A percentile compares a stretch with the other conserved stretches of the same genome.
Conservation (phyloP, 768 basidiomycete genomes). For the Candolleomyces eurysporus region DNA sequence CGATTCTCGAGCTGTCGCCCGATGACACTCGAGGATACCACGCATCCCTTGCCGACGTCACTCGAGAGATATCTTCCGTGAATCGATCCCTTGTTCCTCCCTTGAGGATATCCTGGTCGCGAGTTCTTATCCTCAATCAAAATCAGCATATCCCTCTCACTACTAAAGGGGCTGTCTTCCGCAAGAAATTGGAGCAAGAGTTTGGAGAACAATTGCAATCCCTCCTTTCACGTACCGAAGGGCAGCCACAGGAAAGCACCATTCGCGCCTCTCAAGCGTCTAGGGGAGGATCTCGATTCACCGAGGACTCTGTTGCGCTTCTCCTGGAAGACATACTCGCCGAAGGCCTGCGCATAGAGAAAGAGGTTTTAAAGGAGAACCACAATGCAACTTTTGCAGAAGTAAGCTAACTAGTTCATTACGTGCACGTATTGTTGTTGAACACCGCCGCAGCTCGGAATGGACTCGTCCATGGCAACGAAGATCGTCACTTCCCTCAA, state of each 20-base stretch:
- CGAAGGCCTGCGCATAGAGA: constrained; percentile 21
- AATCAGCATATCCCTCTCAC: constrained; percentile 28
- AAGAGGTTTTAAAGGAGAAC: constrained; percentile 23
- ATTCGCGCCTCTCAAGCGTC: not conserved
- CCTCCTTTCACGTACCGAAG: constrained; percentile 17
- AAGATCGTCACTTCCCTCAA: constrained; percentile 30
- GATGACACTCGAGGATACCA: constrained; percentile 7
- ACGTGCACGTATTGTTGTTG: not conserved
- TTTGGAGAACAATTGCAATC: constrained; percentile 23
- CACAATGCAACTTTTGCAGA: constrained; percentile 30
- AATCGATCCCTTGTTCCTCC: constrained; percentile 32
- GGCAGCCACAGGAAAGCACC: not conserved
- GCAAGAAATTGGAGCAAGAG: constrained; percentile 29
- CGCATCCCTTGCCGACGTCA: constrained; percentile 21
- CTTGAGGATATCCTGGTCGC: constrained; percentile 30
- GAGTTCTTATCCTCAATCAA: constrained; percentile 25
- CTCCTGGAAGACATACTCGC: constrained; percentile 23
- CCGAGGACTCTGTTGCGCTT: constrained; percentile 19
- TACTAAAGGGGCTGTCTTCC: constrained; percentile 29
- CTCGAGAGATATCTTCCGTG: constrained; percentile 22
- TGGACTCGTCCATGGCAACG: constrained; percentile 33
- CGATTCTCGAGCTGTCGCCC: constrained; percentile 24
- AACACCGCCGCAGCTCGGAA: constrained; percentile 23
- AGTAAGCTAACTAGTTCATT: constrained; percentile 12
- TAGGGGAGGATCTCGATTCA: constrained; percentile 9